Evolutionary conservation across 768 basidiomycete genomes (phyloP).

Genomic region (Strobilomyces dryophilus): DNA sequence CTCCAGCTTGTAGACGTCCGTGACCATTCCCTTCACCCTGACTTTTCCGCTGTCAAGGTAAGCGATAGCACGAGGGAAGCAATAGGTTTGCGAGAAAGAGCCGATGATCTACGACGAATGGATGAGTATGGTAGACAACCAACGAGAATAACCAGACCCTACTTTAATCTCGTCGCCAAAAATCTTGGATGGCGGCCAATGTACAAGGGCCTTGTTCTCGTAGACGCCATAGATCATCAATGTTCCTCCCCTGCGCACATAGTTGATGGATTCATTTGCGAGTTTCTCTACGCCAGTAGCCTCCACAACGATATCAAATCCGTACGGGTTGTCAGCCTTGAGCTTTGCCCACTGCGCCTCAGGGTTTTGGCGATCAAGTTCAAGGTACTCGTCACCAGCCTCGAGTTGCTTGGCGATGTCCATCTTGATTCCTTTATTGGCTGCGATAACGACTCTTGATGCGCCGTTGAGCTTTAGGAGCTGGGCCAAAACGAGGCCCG

Average conservation of each 20-base stretch:
- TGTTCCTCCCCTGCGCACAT: conserved; percentile 81
- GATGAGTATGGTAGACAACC: background rate
- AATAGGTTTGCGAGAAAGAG: conserved; percentile 84
- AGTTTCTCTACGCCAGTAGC: conserved; percentile 82
- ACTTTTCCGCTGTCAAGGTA: conserved; percentile 87
- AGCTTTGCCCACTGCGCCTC: conserved; percentile 76
- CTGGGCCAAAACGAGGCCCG: conserved; percentile 87
- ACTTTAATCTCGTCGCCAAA: conserved; percentile 68
- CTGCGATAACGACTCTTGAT: conserved; percentile 73
- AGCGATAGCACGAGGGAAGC: conserved; percentile 87
- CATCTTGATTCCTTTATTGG: conserved; percentile 90
- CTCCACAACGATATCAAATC: conserved; percentile 84
- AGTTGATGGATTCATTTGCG: conserved; percentile 86
- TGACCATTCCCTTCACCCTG: conserved; percentile 76
- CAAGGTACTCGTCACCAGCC: conserved; percentile 81
- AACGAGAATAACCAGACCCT: background rate
- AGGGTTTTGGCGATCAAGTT: conserved; percentile 73
- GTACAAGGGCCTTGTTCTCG: conserved; percentile 76
- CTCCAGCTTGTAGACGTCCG: conserved; percentile 62
- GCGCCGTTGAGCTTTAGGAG: conserved; percentile 87
- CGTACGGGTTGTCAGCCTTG: conserved; percentile 78
- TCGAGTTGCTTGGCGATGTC: conserved; percentile 77
- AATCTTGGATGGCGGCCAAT: conserved; percentile 85
- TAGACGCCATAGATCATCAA: conserved; percentile 91
- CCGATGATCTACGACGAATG: conserved; percentile 64